Conservation (phyloP, 108 stramenopile species). For the Poteriospumella lacustris region DNA sequence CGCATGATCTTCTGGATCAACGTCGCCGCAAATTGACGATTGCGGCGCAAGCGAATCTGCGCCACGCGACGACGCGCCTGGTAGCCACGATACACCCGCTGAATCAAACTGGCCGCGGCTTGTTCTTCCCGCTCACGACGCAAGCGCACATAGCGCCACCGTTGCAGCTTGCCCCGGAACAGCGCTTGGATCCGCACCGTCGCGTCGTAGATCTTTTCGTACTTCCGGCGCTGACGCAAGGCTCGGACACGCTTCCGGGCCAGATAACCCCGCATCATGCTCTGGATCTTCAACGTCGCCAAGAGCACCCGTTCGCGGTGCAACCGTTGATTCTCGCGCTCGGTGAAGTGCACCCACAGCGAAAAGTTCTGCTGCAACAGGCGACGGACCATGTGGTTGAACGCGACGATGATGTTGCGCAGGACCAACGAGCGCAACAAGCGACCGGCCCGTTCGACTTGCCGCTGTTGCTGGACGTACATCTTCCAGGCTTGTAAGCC, state of each 20-base stretch:
- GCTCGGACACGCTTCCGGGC: not conserved
- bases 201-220: slow-evolving; percentile 10
- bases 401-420: not conserved
- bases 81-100: not conserved
- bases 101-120: not conserved
- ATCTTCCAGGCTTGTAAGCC: not conserved
- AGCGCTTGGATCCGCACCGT: slow-evolving; percentile 5
- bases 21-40: not conserved
- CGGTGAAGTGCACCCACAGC: not conserved
- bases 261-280: not conserved
- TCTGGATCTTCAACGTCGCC: not conserved
- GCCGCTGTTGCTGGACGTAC: not conserved
- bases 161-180: not conserved
- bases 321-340: not conserved
- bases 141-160: not conserved
- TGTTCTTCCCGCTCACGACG: not conserved
- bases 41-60: not conserved
- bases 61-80: not conserved
- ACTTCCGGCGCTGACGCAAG: not conserved
- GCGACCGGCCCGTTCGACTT: not conserved
- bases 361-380: not conserved
- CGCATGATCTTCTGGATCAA: slow-evolving; percentile 10
- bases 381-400: not conserved
- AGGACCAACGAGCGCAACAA: not conserved
- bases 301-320: not conserved